Base-by-base conservation (phyloP, 2,329 filamentous ascomycete species). In the Colletotrichum camelliae region DNA sequence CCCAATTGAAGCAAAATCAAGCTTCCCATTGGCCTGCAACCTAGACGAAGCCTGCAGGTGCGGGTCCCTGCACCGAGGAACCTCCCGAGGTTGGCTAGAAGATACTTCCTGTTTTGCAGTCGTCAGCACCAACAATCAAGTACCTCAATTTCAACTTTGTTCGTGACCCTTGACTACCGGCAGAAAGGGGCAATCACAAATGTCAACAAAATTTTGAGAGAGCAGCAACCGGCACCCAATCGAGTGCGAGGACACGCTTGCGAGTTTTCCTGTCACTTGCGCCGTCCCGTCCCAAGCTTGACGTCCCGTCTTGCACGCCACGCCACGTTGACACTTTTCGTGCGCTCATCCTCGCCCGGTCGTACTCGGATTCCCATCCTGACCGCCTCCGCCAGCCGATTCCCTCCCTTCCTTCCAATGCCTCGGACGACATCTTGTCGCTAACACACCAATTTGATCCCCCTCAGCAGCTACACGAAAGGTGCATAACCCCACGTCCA, bases 161-260 rank as follows among this genome's bases (percentile, higher is more conserved):
- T 75, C 43, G 70, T 74, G 64, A 65, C 74, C 73, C 74, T 55
- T 73, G 62, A 76, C 74, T 76, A 76, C 74, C 74, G 70, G 70
- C 70, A 73, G 74, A 75, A 75, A 75, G 70, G 73, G 74, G 73
- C 69, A 75, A 75, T 33, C 57, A 69, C 62, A 69, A 73, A 74
- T 74, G 74, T 76, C 74, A 76, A 76, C 74, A 76, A 75, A 76
- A 65, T 65, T 74, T 76, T 74, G 74, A 61, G 15, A 74, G 67
- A 70, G 33, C 58, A 48, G 52, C 43, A 13, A 33, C 21, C 31
- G 64, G 65, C 64, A 65, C 57, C 74, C 74, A 69, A 69, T 69
- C 43, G 65, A 67, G 67, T 12, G 55, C 57, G 55, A 72, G 73
- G 69, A 62, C 74, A 73, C 70, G 35, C 69, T 52, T 62, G 37